These are phyloP conservation scores for Beauveria rudraprayagi DNA, from an alignment of 2,329 filamentous ascomycete species.

Conservation along the genomic window DNA sequence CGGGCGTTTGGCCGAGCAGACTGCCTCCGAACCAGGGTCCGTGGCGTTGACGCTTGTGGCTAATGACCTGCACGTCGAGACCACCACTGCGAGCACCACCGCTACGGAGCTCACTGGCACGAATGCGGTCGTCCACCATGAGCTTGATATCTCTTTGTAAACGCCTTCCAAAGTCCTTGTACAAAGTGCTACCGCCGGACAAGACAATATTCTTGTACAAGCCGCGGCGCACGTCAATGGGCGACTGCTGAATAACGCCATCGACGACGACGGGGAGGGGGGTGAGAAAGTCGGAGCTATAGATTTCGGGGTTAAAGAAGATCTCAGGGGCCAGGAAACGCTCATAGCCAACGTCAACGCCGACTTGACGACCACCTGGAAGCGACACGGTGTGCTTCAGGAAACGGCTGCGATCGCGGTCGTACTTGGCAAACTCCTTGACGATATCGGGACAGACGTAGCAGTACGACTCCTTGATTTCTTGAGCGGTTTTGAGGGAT, in stretches of 20 bases:
- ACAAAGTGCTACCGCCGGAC: slow-evolving; percentile 91
- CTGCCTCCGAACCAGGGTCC: slow-evolving; percentile 98
- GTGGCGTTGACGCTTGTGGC: slow-evolving; percentile 94
- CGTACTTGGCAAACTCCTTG: slow-evolving; percentile 93
- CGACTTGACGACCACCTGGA: slow-evolving; percentile 74
- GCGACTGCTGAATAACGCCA: slow-evolving; percentile 92
- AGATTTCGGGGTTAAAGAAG: slow-evolving; percentile 99
- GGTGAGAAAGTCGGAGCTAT: slow-evolving; percentile 96
- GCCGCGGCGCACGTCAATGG: slow-evolving; percentile 92
- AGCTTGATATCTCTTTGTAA: slow-evolving; percentile 97
- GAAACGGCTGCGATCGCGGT: slow-evolving; percentile 86
- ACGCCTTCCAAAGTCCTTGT: slow-evolving; percentile 95
- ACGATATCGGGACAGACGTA: slow-evolving; percentile 98
- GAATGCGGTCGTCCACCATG: slow-evolving; percentile 85
- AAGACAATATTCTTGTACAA: slow-evolving; percentile 99
- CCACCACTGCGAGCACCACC: slow-evolving; percentile 90
- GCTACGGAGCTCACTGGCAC: slow-evolving; percentile 82
- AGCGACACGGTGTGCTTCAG: slow-evolving; percentile 81
- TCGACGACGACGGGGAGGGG: slow-evolving; percentile 92
- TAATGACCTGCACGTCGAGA: slow-evolving; percentile 92
- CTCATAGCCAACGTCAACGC: slow-evolving; percentile 93
- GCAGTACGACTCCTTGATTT: slow-evolving; percentile 98
- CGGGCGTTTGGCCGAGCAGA: slow-evolving; percentile 90
- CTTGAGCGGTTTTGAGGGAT: slow-evolving; percentile 92
- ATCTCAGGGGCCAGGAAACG: slow-evolving; percentile 97